Conservation (phyloP, 139 green algal genomes). For the Auxenochlorella pyrenoidosa region DNA sequence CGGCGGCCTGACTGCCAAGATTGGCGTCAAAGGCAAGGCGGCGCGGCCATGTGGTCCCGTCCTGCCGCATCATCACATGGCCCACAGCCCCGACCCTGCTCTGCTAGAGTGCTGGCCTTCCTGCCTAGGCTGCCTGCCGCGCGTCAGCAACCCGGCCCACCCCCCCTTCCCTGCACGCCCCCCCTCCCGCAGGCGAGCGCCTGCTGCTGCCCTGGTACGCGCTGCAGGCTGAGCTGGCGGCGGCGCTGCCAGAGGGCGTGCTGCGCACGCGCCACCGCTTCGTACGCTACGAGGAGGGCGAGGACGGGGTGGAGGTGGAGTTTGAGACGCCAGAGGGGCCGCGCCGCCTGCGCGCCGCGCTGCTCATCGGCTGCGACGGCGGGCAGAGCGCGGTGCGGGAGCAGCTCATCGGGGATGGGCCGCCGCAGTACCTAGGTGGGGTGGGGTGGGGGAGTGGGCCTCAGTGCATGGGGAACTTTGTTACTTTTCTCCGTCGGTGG, state of each 20-base stretch:
- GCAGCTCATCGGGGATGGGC: conserved; percentile 2
- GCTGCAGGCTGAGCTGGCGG: conserved; percentile 15
- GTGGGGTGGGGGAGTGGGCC: background rate
- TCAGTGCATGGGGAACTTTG: no score
- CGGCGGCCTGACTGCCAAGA: background rate
- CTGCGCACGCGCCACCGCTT: conserved; percentile 24
- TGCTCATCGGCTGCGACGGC: conserved; percentile 16
- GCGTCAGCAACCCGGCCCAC: no score
- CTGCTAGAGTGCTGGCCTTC: no score
- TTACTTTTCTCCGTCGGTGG: no score
- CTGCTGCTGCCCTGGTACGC: conserved; percentile 19
- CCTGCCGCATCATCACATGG: no score
- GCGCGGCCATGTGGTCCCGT: no score
- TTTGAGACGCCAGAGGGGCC: background rate
- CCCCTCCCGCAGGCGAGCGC: background rate
- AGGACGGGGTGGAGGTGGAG: conserved; percentile 3
- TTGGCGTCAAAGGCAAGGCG: background rate
- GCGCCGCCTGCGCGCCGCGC: background rate
- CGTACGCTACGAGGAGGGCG: conserved; percentile 10
- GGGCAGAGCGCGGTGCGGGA: conserved; percentile 8
- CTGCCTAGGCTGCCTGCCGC: no score
- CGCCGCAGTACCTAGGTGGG: conserved; percentile 5
- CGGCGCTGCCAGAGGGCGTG: background rate
- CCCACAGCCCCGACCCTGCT: no score
- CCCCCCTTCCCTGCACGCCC: background rate